A percentile compares a stretch with the other conserved stretches of the same genome.
phyloP scores from a whole-genome alignment of 495 filamentous ascomycete genomes.

The Xylaria bambusicola region DNA sequence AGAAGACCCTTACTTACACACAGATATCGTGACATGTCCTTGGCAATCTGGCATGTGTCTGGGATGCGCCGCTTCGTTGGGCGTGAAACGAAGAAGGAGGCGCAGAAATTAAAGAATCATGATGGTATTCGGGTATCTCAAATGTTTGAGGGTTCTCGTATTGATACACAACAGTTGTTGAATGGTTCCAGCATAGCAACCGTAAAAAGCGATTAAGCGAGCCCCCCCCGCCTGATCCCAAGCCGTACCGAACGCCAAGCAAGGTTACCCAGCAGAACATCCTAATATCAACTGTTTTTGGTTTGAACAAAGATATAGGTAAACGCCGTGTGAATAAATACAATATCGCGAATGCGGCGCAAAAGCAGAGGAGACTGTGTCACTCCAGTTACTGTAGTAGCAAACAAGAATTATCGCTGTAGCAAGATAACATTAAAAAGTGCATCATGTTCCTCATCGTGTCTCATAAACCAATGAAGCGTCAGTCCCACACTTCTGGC shows the following conservation, averaged over 20 bases:
- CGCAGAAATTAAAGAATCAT: not conserved
- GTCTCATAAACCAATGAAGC: not conserved
- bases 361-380: not conserved
- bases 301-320: not conserved
- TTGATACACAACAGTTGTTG: not conserved
- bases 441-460: not conserved
- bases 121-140: constrained; percentile 5
- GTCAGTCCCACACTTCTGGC: constrained; percentile 13
- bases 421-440: not conserved
- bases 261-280: not conserved
- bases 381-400: not conserved
- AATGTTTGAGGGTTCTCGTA: not conserved
- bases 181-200: not conserved
- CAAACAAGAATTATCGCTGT: not conserved
- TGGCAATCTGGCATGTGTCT: not conserved
- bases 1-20: not conserved
- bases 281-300: not conserved
- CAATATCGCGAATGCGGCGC: not conserved
- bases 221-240: not conserved
- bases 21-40: not conserved
- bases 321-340: constrained; percentile 5
- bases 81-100: not conserved
- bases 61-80: not conserved
- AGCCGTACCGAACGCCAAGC: not conserved
- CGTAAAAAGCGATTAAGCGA: not conserved